Conservation (phyloP, 345 rosid species). For the Clausena lansium region DNA sequence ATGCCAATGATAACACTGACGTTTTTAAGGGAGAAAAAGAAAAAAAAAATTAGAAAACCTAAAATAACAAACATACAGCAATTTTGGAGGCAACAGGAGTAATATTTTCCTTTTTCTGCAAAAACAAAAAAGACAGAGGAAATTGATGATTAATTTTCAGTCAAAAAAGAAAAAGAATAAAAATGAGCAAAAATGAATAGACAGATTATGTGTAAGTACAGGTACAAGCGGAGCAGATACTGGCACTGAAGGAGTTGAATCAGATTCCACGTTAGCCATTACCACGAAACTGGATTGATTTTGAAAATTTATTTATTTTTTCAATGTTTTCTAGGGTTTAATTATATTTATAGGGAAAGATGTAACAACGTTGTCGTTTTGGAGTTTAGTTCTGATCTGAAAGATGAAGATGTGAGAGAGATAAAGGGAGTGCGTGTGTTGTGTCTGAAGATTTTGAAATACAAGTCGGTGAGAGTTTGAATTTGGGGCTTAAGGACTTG, state of each 20-base stretch:
- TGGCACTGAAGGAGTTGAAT: slow-evolving; percentile 46
- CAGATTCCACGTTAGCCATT: slow-evolving; percentile 50
- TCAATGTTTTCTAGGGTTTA: background rate
- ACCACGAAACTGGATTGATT: background rate
- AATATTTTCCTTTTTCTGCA: slow-evolving; percentile 72
- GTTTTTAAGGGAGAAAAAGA: background rate
- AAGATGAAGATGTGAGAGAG: background rate
- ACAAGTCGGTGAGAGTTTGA: slow-evolving; percentile 11
- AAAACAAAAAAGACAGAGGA: background rate
- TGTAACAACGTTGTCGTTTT: background rate
- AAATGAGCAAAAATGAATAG: background rate
- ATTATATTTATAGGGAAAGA: background rate
- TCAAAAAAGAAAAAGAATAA: background rate
- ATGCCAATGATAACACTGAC: too few relatives aligned
- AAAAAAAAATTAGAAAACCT: background rate
- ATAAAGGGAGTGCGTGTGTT: background rate
- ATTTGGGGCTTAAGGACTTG: slow-evolving; percentile 8
- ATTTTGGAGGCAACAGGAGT: slow-evolving; percentile 66
- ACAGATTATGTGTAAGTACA: slow-evolving; percentile 25
- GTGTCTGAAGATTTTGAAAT: background rate
- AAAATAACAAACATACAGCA: slow-evolving; percentile 31
- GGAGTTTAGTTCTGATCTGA: background rate
- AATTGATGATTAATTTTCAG: background rate
- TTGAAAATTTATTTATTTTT: background rate
- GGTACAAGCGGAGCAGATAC: slow-evolving; percentile 43